Evolutionary conservation across 1,139 yeast genomes (phyloP).

Genomic region (Nakaseomyces uthaithaninus): DNA sequence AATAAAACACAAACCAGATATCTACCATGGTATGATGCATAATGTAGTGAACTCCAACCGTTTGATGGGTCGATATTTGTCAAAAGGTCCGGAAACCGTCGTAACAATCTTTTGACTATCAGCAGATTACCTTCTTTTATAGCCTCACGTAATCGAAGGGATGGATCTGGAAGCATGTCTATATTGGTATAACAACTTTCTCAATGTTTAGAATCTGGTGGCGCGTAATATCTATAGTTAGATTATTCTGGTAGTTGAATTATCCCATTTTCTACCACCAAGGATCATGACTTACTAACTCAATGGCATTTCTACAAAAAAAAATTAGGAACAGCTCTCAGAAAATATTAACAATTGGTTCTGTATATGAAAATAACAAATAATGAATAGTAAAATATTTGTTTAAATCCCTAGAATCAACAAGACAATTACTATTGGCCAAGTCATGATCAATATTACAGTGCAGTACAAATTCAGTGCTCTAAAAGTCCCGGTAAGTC

Average conservation of each 20-base stretch:
- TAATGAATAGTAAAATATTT: too few species aligned
- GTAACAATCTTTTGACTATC: constrained; percentile 62
- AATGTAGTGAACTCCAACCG: constrained; percentile 89
- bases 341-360: too few species aligned
- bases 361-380: too few species aligned
- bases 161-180: constrained; percentile 52
- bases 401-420: neutral
- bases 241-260: too few species aligned
- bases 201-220: too few species aligned
- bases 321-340: too few species aligned
- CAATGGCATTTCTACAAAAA: too few species aligned
- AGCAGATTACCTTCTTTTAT: constrained; percentile 62
- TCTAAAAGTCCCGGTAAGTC: constrained; percentile 4
- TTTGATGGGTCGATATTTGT: constrained; percentile 62
- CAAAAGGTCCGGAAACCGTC: constrained; percentile 68
- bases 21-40: constrained; percentile 75
- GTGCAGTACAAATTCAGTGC: neutral
- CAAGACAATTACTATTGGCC: neutral
- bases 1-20: constrained; percentile 66
- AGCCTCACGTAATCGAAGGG: constrained; percentile 64
- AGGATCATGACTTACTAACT: too few species aligned
- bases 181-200: too few species aligned
- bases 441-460: neutral
- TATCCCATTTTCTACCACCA: too few species aligned
- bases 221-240: too few species aligned